phyloP scores from a whole-genome alignment of 768 basidiomycete species.

The Tephrocybe sp. region DNA sequence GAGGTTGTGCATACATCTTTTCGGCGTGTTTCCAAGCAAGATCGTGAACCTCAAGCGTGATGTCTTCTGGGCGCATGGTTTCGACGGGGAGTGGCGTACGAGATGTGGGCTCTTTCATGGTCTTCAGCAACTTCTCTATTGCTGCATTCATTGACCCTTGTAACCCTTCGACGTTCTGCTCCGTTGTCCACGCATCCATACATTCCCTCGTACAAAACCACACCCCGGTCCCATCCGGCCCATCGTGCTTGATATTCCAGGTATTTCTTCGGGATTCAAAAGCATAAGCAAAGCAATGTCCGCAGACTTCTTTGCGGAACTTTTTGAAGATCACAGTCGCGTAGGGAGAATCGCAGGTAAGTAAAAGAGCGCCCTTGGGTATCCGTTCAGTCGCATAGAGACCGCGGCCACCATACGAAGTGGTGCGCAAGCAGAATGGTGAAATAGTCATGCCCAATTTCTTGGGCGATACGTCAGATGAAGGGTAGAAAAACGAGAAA shows the following conservation, averaged over 20 bases:
- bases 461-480: background rate
- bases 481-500: background rate
- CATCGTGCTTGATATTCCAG: conserved; percentile 44
- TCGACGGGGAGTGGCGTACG: conserved; percentile 20
- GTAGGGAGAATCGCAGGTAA: conserved; percentile 49
- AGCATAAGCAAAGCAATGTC: conserved; percentile 62
- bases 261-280: conserved; percentile 46
- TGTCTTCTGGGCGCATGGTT: conserved; percentile 19
- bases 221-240: conserved; percentile 29
- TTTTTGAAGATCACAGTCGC: conserved; percentile 58
- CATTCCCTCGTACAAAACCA: conserved; percentile 61
- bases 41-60: conserved; percentile 43
- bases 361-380: conserved; percentile 41
- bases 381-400: conserved; percentile 47
- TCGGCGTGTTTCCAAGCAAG: conserved; percentile 46
- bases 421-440: conserved; percentile 24
- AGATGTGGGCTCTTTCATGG: conserved; percentile 26
- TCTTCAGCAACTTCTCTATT: conserved; percentile 34
- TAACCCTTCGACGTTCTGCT: conserved; percentile 29
- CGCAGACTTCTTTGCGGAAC: conserved; percentile 69
- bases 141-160: conserved; percentile 31
- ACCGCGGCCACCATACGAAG: conserved; percentile 52
- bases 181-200: conserved; percentile 41
- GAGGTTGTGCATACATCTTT: conserved; percentile 22
- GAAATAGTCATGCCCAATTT: background rate